Conservation (phyloP, 2,329 filamentous ascomycete species). For the Neonectria punicea region DNA sequence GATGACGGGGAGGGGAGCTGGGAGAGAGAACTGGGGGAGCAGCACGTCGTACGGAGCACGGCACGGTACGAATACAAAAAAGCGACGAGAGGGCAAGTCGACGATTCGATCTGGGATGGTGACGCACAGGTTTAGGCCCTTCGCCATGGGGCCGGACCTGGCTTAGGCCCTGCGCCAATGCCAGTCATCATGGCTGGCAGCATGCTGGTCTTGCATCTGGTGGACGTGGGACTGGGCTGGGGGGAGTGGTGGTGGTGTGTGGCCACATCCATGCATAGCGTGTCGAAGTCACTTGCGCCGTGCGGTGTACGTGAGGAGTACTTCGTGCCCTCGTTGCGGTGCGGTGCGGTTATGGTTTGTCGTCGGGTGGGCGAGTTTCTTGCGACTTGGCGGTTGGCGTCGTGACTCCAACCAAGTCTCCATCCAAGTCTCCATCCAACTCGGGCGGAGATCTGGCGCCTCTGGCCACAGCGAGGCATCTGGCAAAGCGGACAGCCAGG, state of each 20-base stretch:
- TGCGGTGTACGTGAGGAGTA: neutral
- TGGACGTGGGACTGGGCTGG: constrained; percentile 19
- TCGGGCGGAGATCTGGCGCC: constrained; percentile 21
- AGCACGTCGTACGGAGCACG: constrained; percentile 14
- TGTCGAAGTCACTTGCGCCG: neutral
- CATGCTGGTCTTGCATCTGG: constrained; percentile 28
- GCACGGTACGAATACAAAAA: constrained; percentile 14
- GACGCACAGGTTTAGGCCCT: constrained; percentile 45
- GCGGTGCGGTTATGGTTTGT: neutral
- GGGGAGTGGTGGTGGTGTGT: constrained; percentile 1
- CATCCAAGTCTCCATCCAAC: neutral
- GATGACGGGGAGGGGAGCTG: constrained; percentile 1
- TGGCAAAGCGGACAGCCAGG: constrained; percentile 14
- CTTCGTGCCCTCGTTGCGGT: too few relatives aligned
- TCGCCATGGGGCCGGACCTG: constrained; percentile 38
- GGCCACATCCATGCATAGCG: neutral
- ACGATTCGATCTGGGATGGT: constrained; percentile 45
- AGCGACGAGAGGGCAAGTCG: constrained; percentile 24
- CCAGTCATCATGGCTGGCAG: constrained; percentile 44
- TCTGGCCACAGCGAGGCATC: constrained; percentile 19
- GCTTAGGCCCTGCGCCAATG: constrained; percentile 44
- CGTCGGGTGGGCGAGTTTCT: neutral
- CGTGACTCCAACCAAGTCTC: constrained; percentile 2
- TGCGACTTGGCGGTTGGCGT: constrained; percentile 4
- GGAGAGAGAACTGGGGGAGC: constrained; percentile 2